A percentile compares a stretch with the other conserved stretches of the same genome.
Conservation (phyloP, 345 rosid genomes). For the Capsella bursapastoris region DNA sequence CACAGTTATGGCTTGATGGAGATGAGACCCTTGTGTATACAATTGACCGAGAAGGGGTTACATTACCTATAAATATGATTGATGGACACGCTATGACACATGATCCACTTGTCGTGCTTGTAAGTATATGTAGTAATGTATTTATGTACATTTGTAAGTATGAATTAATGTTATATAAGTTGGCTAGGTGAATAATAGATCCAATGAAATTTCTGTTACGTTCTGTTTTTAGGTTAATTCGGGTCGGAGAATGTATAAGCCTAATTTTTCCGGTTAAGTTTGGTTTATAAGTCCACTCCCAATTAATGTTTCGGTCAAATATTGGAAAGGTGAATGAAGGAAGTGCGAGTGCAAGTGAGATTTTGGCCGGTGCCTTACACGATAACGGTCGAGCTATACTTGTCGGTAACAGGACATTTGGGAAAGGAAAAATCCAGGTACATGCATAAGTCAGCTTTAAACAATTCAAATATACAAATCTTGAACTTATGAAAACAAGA, state of each 20-base stretch:
- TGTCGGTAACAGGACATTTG: conserved; percentile 83
- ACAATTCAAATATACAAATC: not conserved
- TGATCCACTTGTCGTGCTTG: conserved; percentile 91
- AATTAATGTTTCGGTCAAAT: conserved; percentile 2
- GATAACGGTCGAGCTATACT: conserved; percentile 95
- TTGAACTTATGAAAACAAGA: not conserved
- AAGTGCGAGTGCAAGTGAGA: conserved; percentile 98
- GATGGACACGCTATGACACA: conserved; percentile 86
- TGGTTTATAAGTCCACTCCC: not conserved
- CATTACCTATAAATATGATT: conserved; percentile 72
- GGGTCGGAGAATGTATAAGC: not conserved
- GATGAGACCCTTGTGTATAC: conserved; percentile 89
- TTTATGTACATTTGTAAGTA: too few species aligned
- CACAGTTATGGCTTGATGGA: conserved; percentile 91
- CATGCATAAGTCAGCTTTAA: not conserved
- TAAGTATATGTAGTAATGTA: conserved; percentile 42
- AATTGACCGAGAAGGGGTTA: conserved; percentile 76
- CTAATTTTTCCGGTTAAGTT: not conserved
- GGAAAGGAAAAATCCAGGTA: conserved; percentile 96
- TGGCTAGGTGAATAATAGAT: not conserved
- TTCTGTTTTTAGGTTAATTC: not conserved
- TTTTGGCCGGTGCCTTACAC: conserved; percentile 86
- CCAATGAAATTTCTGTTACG: not conserved
- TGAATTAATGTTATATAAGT: not conserved
- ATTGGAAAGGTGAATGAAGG: conserved; percentile 78